Percentiles rank a stretch among this genome's conserved stretches.
These are phyloP conservation scores for Intubia oerlemansii DNA, from an alignment of 2,329 filamentous ascomycete species.

Conservation along the genomic window DNA sequence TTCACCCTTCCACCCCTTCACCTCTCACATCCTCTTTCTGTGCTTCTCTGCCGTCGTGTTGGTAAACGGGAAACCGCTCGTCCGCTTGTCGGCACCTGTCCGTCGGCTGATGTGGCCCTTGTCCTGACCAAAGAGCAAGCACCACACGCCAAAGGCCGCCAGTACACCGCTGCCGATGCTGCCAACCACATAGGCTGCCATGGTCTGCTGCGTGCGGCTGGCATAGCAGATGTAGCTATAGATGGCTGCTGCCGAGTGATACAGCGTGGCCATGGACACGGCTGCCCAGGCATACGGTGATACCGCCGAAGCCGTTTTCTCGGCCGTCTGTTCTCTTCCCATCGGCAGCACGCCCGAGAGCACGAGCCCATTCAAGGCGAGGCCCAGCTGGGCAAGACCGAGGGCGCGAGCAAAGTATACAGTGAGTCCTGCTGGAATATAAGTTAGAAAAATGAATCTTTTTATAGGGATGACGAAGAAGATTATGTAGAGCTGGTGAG, in stretches of 20 bases:
- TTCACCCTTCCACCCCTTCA: conserved; percentile 4
- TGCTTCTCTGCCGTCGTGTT: conserved; percentile 15
- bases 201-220: conserved; percentile 31
- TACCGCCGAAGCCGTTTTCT: conserved; percentile 21
- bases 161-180: conserved; percentile 32
- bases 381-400: conserved; percentile 42
- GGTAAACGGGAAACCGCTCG: conserved; percentile 18
- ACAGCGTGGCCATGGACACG: conserved; percentile 41
- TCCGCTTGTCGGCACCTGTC: conserved; percentile 20
- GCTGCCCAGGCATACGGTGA: conserved; percentile 46
- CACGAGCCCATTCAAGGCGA: conserved; percentile 42
- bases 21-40: no score
- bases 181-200: conserved; percentile 35
- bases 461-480: no score
- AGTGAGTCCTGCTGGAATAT: no score
- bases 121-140: conserved; percentile 18
- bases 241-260: conserved; percentile 40
- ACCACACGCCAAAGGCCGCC: conserved; percentile 43
- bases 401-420: conserved; percentile 53
- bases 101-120: conserved; percentile 13
- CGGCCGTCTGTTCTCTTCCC: conserved; percentile 19
- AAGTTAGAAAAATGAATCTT: no score
- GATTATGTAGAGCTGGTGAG: no score
- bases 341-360: conserved; percentile 52
- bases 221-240: conserved; percentile 49